These are phyloP conservation scores for Ophiostoma fasciatum DNA, from an alignment of 2,329 filamentous ascomycete species.

Conservation along the genomic window DNA sequence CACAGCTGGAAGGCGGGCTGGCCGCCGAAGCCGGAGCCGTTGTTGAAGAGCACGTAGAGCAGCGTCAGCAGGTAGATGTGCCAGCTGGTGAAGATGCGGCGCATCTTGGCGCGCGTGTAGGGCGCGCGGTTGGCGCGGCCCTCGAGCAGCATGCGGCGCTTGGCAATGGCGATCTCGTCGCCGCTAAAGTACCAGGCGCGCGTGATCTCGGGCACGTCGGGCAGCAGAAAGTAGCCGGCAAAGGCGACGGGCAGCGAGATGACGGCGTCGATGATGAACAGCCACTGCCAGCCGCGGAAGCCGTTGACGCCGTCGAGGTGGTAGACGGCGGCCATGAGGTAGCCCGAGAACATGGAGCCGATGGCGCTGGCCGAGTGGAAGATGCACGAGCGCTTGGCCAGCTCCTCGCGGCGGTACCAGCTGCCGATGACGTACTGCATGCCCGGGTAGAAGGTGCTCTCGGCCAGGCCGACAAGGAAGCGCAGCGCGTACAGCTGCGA, in stretches of 20 bases:
- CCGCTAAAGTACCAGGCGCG: conserved; percentile 22
- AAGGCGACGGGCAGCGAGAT: conserved; percentile 41
- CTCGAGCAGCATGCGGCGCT: conserved; percentile 27
- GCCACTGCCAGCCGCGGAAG: conserved; percentile 37
- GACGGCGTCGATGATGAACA: conserved; percentile 43
- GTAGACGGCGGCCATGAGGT: conserved; percentile 39
- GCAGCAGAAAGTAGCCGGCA: conserved; percentile 31
- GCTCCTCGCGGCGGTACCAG: conserved; percentile 28
- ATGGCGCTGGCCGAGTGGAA: conserved; percentile 35
- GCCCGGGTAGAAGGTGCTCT: conserved; percentile 24
- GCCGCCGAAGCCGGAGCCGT: conserved; percentile 25
- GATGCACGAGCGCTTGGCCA: conserved; percentile 35
- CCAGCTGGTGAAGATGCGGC: conserved; percentile 48
- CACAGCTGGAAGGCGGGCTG: conserved; percentile 41
- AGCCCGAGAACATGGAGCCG: conserved; percentile 42
- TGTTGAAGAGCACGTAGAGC: conserved; percentile 52
- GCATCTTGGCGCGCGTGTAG: conserved; percentile 33
- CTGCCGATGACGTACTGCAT: conserved; percentile 29
- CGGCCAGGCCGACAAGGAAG: conserved; percentile 28
- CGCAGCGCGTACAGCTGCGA: conserved; percentile 26
- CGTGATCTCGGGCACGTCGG: conserved; percentile 25
- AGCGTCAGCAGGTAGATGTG: conserved; percentile 44
- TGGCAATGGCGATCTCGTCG: conserved; percentile 23
- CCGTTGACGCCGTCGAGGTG: conserved; percentile 34
- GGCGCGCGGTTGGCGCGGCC: conserved; percentile 26